Percentiles rank a stretch among this genome's conserved stretches.
phyloP scores from a whole-genome alignment of 176 grass and related monocot genomes.

The Cenchrus purpureus region DNA sequence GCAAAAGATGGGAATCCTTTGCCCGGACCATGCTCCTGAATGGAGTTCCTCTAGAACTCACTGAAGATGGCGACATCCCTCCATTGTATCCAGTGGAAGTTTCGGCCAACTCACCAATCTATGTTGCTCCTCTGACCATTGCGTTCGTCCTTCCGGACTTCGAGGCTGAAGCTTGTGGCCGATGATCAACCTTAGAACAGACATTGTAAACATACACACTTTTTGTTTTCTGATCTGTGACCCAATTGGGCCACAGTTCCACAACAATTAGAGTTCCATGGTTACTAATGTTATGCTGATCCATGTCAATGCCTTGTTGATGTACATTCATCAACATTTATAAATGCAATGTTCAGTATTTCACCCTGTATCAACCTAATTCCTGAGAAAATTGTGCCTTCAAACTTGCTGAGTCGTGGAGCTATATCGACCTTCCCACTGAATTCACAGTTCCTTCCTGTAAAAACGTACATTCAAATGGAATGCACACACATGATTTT shows the following conservation, averaged over 20 bases:
- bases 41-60: slow-evolving; percentile 75
- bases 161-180: slow-evolving; percentile 72
- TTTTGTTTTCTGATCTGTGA: slow-evolving; percentile 22
- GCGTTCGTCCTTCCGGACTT: slow-evolving; percentile 86
- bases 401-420: background rate
- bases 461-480: background rate
- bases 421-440: background rate
- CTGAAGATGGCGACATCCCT: slow-evolving; percentile 69
- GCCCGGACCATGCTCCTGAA: slow-evolving; percentile 83
- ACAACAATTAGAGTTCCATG: slow-evolving; percentile 6
- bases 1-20: slow-evolving; percentile 54
- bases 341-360: background rate
- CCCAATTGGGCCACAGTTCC: slow-evolving; percentile 47
- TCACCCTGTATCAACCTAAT: background rate
- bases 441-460: background rate
- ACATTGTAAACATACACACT: background rate
- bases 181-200: slow-evolving; percentile 21
- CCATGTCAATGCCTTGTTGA: background rate
- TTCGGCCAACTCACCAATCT: slow-evolving; percentile 60
- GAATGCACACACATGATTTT: background rate
- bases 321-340: background rate
- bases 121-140: slow-evolving; percentile 69
- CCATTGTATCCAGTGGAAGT: slow-evolving; percentile 52
- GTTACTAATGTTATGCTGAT: background rate
- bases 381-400: background rate